These are phyloP conservation scores for Colletotrichum tabaci DNA, from an alignment of 2,329 filamentous ascomycete genomes.

Conservation along the genomic window DNA sequence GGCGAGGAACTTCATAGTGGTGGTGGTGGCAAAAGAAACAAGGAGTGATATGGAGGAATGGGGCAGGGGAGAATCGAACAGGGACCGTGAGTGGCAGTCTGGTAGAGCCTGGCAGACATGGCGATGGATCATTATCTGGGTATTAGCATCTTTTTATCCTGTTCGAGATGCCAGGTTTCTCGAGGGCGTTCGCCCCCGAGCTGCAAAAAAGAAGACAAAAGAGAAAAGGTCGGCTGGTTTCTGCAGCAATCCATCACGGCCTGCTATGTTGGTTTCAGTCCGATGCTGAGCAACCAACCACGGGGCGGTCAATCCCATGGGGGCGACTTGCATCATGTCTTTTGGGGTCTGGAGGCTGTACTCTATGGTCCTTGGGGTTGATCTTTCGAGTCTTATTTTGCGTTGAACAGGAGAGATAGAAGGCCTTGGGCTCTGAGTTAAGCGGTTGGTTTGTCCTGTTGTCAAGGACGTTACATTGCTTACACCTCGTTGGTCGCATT, in stretches of 20 bases:
- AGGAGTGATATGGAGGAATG: neutral
- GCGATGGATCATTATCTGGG: no score
- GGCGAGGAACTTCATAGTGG: conserved; percentile 22
- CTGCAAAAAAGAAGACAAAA: no score
- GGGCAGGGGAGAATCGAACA: no score
- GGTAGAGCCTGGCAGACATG: neutral
- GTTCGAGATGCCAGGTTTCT: neutral
- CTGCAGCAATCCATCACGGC: no score
- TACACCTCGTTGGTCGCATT: neutral
- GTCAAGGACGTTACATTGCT: neutral
- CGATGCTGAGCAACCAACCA: neutral
- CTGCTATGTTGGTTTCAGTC: neutral
- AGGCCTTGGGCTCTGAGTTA: neutral
- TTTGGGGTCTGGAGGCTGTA: neutral
- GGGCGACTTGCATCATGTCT: neutral
- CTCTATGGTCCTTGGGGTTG: no score
- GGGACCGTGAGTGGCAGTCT: no score
- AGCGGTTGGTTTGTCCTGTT: neutral
- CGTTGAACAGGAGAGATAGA: no score
- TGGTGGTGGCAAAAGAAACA: no score
- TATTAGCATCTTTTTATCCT: neutral
- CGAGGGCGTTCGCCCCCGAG: neutral
- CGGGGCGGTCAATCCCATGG: no score
- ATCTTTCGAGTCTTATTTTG: no score
- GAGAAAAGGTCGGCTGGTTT: neutral